These are phyloP conservation scores for Yamagishiella unicocca DNA, from an alignment of 139 green algal genomes.

Conservation along the genomic window DNA sequence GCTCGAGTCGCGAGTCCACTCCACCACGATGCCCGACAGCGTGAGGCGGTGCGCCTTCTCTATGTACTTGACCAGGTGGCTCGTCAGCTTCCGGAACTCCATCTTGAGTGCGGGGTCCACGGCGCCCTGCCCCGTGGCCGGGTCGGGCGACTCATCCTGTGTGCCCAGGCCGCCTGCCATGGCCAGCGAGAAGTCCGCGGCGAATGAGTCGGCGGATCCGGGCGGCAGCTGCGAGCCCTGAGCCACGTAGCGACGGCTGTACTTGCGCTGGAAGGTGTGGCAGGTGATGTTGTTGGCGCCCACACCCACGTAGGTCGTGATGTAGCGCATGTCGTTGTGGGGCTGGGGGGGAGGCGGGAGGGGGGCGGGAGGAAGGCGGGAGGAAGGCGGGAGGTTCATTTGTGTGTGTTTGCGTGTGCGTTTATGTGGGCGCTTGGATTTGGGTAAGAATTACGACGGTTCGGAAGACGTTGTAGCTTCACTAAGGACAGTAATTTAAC, in stretches of 20 bases:
- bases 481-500: no score
- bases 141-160: constrained; percentile 2
- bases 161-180: neutral
- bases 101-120: constrained; percentile 71
- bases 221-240: neutral
- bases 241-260: constrained; percentile 64
- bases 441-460: no score
- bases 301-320: constrained; percentile 70
- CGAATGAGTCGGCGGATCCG: neutral
- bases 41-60: constrained; percentile 69
- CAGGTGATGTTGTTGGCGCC: constrained; percentile 57
- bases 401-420: no score
- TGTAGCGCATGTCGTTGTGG: constrained; percentile 68
- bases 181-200: neutral
- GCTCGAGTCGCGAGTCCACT: constrained; percentile 58
- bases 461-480: no score
- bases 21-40: constrained; percentile 64
- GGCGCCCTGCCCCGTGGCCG: constrained; percentile 15
- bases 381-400: neutral
- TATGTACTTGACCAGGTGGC: constrained; percentile 73
- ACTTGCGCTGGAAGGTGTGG: constrained; percentile 78
- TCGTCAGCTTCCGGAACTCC: constrained; percentile 60
- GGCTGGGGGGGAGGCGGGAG: constrained; percentile 40
- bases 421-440: no score
- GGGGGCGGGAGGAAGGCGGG: neutral